These are phyloP conservation scores for Austroboletus novae-zelandiae DNA, from an alignment of 1,284 basidiomycete genomes.

Conservation along the genomic window DNA sequence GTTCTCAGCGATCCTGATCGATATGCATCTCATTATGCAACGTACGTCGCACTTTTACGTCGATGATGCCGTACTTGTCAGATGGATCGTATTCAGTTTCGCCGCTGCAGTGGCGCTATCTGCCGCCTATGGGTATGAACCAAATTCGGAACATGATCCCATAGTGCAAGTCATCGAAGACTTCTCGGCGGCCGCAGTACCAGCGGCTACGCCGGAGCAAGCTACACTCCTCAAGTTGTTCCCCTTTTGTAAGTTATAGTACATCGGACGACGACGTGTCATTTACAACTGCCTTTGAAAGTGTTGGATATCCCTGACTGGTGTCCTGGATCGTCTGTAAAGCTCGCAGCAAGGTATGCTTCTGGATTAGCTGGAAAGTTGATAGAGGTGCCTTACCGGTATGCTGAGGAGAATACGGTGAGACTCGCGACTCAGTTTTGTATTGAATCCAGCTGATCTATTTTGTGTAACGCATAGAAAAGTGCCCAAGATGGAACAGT, in stretches of 20 bases:
- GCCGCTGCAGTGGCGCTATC: constrained; percentile 5
- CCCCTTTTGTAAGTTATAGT: constrained; percentile 16
- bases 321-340: constrained; percentile 19
- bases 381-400: constrained; percentile 12
- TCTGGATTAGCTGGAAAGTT: neutral
- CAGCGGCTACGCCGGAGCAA: constrained; percentile 1
- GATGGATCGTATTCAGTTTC: constrained; percentile 1
- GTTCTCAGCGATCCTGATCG: constrained; percentile 6
- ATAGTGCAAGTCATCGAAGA: neutral
- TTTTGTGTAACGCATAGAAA: neutral
- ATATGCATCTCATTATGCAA: constrained; percentile 4
- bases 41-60: neutral
- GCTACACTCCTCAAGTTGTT: constrained; percentile 13
- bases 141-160: neutral
- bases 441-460: too few relatives aligned
- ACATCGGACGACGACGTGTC: neutral
- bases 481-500: neutral
- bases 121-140: constrained; percentile 11
- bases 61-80: neutral
- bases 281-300: neutral
- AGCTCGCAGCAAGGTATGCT: constrained; percentile 8
- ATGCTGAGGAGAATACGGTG: constrained; percentile 8
- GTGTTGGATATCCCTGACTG: constrained; percentile 22
- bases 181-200: neutral
- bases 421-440: neutral